A percentile compares a stretch with the other conserved stretches of the same genome.
Conservation (phyloP, 495 filamentous ascomycete species). For the Penicillium alfredii region DNA sequence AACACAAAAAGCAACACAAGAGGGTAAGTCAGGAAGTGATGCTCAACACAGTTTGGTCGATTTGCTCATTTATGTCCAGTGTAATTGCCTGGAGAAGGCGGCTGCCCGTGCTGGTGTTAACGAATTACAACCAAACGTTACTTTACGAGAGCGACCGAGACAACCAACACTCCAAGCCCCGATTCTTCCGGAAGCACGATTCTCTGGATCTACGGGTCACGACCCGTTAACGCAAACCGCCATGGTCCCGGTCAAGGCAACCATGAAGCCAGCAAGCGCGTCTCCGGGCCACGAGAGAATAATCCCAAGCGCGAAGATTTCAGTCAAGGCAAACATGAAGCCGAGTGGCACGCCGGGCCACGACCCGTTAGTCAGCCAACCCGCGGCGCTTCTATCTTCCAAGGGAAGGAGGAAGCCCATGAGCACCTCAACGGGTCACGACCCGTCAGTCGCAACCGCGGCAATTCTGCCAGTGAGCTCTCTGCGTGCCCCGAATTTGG, state of each 20-base stretch:
- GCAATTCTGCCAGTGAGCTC: not conserved
- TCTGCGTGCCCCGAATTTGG: no score
- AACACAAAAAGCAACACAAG: constrained; percentile 46
- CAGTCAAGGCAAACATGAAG: not conserved
- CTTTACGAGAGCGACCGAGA: constrained; percentile 9
- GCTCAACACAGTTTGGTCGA: not conserved
- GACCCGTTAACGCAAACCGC: no score
- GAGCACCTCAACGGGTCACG: not conserved
- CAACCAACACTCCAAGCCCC: constrained; percentile 1
- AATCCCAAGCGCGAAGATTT: no score
- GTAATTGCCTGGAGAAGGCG: constrained; percentile 42
- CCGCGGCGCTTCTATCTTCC: constrained; percentile 3
- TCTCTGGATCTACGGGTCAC: constrained; percentile 11
- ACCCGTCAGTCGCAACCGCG: not conserved
- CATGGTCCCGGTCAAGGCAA: constrained; percentile 5
- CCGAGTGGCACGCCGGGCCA: constrained; percentile 4
- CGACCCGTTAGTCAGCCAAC: constrained; percentile 3
- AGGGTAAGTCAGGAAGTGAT: constrained; percentile 26
- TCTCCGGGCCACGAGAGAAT: not conserved
- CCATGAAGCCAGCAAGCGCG: constrained; percentile 4
- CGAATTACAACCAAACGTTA: constrained; percentile 12
- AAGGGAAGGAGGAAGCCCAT: constrained; percentile 4
- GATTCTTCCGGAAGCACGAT: constrained; percentile 8
- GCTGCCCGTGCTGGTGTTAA: constrained; percentile 19
- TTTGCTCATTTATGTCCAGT: constrained; percentile 28